A percentile compares a stretch with the other conserved stretches of the same genome.
Conservation (phyloP, 345 rosid genomes). For the Salix suchowensis region DNA sequence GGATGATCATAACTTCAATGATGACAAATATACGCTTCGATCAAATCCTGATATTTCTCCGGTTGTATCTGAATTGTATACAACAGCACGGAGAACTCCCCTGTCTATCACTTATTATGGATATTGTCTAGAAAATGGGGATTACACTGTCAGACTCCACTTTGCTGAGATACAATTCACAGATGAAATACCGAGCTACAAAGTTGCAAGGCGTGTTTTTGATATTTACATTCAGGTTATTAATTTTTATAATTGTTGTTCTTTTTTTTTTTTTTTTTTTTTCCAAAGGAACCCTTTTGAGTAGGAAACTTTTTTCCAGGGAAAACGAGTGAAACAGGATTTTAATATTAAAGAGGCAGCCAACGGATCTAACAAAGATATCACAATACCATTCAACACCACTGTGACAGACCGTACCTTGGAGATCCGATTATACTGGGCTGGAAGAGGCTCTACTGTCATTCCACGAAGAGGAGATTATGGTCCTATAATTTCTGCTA, state of each 20-base stretch:
- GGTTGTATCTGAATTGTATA: not conserved
- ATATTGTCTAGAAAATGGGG: not conserved
- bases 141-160: not conserved
- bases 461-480: slow-evolving; percentile 41
- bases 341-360: not conserved
- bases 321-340: not conserved
- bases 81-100: not conserved
- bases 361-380: not conserved
- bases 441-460: slow-evolving; percentile 55
- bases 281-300: not conserved
- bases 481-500: slow-evolving; percentile 65
- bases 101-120: not conserved
- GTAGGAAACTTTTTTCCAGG: not conserved
- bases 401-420: slow-evolving; percentile 31
- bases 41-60: too few species aligned
- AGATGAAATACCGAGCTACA: not conserved
- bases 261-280: not conserved
- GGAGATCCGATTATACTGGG: slow-evolving; percentile 60
- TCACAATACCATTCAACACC: not conserved
- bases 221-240: slow-evolving; percentile 3
- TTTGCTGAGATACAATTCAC: not conserved
- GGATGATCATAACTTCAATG: not conserved
- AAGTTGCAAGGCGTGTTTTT: not conserved
- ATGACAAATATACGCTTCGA: too few species aligned
- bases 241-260: not conserved